Conservation (phyloP, 2,329 filamentous ascomycete genomes). For the Tolypocladium pustulatum region DNA sequence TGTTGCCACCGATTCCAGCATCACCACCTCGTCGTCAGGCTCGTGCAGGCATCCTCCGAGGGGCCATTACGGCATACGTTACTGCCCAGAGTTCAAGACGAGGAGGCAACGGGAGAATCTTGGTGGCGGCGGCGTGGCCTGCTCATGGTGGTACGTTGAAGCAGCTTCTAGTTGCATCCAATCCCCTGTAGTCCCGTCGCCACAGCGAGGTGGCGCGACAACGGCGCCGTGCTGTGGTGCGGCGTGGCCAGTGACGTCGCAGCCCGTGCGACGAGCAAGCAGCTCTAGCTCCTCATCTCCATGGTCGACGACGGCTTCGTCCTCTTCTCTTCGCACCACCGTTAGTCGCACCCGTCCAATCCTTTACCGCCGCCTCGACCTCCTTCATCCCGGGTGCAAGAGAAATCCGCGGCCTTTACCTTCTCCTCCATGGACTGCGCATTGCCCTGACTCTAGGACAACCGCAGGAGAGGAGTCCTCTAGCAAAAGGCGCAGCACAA, state of each 20-base stretch:
- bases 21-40: not conserved
- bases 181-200: not conserved
- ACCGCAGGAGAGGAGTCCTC: conserved; percentile 1
- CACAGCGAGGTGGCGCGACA: not conserved
- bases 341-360: not conserved
- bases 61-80: too few relatives aligned
- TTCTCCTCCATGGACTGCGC: not conserved
- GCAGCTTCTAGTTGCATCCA: too few relatives aligned
- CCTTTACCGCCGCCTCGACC: not conserved
- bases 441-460: not conserved
- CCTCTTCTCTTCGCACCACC: not conserved
- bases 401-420: not conserved
- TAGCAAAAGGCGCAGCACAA: conserved; percentile 20
- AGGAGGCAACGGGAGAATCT: not conserved
- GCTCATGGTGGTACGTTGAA: too few relatives aligned
- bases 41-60: not conserved
- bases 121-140: not conserved
- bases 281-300: not conserved
- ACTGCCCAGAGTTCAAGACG: not conserved
- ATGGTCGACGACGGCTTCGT: not conserved
- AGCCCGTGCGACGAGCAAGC: not conserved
- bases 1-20: not conserved
- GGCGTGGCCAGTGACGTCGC: not conserved
- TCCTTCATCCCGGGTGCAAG: not conserved
- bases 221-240: not conserved